Conservation (phyloP, 2,329 filamentous ascomycete genomes). For the Ophiostoma sp. region DNA sequence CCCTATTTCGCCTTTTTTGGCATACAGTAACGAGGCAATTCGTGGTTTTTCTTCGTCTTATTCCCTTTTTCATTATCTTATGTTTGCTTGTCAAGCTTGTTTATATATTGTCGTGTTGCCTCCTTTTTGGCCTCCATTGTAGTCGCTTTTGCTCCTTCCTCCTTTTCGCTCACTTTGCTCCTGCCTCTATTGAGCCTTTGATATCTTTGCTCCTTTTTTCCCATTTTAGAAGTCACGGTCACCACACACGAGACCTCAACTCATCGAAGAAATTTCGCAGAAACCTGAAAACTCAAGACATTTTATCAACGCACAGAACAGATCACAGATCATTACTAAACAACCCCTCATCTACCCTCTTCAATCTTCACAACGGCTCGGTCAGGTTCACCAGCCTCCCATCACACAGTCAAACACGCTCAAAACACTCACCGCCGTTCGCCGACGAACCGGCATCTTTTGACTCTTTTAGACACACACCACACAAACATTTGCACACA, state of each 20-base stretch:
- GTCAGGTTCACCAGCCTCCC: constrained; percentile 16
- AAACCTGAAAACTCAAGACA: neutral
- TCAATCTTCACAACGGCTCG: neutral
- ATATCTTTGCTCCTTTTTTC: neutral
- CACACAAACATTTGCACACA: neutral
- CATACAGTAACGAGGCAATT: neutral
- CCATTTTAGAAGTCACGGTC: neutral
- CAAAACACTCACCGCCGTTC: constrained; percentile 19
- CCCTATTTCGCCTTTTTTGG: neutral
- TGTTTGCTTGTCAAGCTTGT: neutral
- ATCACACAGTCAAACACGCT: neutral
- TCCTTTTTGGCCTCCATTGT: neutral
- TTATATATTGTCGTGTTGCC: constrained; percentile 8
- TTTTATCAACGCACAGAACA: neutral
- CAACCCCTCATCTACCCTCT: neutral
- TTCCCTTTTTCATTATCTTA: neutral
- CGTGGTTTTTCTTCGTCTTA: neutral
- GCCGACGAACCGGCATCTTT: constrained; percentile 9
- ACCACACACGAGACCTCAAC: neutral
- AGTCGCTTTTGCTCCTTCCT: neutral
- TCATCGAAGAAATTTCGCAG: neutral
- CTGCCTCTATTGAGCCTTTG: neutral
- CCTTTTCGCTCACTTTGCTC: neutral
- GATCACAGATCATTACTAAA: neutral
- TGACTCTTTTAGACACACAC: neutral